These are phyloP conservation scores for Aspergillus versicolor DNA, from an alignment of 2,329 filamentous ascomycete species.

Conservation along the genomic window DNA sequence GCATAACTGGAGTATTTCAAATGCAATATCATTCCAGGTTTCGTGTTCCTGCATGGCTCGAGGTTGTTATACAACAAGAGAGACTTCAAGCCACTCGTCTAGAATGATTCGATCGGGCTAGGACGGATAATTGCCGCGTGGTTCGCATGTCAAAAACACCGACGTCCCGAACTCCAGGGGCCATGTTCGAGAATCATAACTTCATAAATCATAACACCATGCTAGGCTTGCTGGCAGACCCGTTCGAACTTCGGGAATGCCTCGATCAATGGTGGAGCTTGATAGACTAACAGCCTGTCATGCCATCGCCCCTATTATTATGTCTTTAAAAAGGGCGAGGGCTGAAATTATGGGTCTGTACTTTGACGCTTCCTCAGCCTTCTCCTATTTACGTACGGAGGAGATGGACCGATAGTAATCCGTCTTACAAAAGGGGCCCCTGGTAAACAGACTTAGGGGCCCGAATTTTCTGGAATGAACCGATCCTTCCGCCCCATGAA, in stretches of 20 bases:
- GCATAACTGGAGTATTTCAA: neutral
- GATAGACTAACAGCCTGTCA: neutral
- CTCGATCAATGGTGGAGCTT: neutral
- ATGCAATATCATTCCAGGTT: neutral
- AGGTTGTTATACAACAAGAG: too few relatives aligned
- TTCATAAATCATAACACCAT: too few relatives aligned
- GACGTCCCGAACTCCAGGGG: too few relatives aligned
- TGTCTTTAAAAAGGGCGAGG: neutral
- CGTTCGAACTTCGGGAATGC: too few relatives aligned
- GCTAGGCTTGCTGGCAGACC: too few relatives aligned
- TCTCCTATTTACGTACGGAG: too few relatives aligned
- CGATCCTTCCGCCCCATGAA: slow-evolving; percentile 17
- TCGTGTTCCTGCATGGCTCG: too few relatives aligned
- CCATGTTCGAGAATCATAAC: too few relatives aligned
- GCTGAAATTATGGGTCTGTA: neutral
- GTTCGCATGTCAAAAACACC: too few relatives aligned
- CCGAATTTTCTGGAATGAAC: slow-evolving; percentile 11
- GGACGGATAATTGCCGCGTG: too few relatives aligned
- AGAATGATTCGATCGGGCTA: too few relatives aligned
- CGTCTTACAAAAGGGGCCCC: neutral
- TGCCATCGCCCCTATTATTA: neutral
- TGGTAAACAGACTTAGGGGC: neutral
- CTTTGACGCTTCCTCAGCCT: neutral
- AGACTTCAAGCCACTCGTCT: too few relatives aligned
- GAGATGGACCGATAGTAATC: neutral